phyloP scores from a whole-genome alignment of 495 filamentous ascomycete species.

The Tuber brumale region DNA sequence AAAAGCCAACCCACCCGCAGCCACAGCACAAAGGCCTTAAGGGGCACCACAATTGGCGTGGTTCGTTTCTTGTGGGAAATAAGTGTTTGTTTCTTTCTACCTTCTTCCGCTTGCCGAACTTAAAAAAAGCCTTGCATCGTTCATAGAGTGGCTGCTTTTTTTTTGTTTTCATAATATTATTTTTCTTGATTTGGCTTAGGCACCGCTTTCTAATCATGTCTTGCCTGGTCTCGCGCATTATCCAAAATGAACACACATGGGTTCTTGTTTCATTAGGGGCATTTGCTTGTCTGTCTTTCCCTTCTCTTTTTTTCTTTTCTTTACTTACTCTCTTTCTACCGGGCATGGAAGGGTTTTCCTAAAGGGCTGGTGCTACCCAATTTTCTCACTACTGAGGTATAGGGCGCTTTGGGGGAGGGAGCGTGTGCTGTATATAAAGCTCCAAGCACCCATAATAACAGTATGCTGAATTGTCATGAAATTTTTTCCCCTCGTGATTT shows the following conservation, averaged over 20 bases:
- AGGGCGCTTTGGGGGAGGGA: neutral
- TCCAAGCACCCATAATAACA: neutral
- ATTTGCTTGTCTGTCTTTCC: neutral
- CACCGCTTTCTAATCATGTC: neutral
- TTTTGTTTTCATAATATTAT: neutral
- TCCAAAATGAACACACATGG: neutral
- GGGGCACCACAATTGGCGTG: neutral
- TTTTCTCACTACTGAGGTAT: neutral
- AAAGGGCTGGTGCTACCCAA: neutral
- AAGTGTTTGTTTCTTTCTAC: neutral
- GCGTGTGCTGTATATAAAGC: constrained; percentile 1
- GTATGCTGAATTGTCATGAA: constrained; percentile 1
- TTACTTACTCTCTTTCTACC: neutral
- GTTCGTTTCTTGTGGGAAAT: constrained; percentile 3
- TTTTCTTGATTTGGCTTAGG: neutral
- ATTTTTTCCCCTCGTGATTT: neutral
- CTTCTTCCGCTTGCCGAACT: neutral
- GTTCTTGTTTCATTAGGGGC: neutral
- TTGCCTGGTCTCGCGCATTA: neutral
- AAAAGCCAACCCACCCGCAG: neutral
- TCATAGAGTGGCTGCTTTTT: neutral
- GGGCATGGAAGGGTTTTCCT: neutral
- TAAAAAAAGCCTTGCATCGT: neutral
- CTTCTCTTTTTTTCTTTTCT: neutral
- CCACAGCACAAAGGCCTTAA: neutral